Evolutionary conservation across 2,329 filamentous ascomycete genomes (phyloP).

Genomic region (Ophiostoma himal-ulmi): DNA sequence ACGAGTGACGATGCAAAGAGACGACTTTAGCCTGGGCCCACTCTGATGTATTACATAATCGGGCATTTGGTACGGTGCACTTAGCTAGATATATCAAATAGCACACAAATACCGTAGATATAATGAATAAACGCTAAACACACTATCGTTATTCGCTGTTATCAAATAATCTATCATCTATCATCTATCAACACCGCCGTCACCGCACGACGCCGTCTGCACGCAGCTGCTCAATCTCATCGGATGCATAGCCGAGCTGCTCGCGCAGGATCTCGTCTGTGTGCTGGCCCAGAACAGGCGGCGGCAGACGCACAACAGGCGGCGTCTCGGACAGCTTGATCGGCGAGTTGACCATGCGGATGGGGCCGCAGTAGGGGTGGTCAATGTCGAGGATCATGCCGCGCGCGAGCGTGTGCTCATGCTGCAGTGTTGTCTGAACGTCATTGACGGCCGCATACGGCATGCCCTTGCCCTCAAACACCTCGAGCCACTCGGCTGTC

Average conservation of each 20-base stretch:
- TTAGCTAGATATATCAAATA: background rate
- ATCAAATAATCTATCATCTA: background rate
- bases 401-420: conserved; percentile 76
- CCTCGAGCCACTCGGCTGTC: conserved; percentile 78
- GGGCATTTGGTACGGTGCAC: background rate
- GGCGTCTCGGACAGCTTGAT: conserved; percentile 86
- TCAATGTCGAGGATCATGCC: conserved; percentile 87
- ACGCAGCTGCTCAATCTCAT: background rate
- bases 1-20: background rate
- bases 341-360: conserved; percentile 88
- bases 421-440: conserved; percentile 74
- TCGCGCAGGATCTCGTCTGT: conserved; percentile 68
- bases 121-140: background rate
- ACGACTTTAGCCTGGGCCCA: background rate
- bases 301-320: conserved; percentile 68
- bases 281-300: conserved; percentile 81
- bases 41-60: background rate
- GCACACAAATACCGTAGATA: background rate
- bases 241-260: conserved; percentile 57
- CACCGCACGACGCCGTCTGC: conserved; percentile 12
- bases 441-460: conserved; percentile 93
- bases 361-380: conserved; percentile 73
- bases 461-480: conserved; percentile 87
- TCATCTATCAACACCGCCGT: background rate
- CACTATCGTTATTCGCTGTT: background rate